These are phyloP conservation scores for Kwoniella dendrophila DNA, from an alignment of 768 basidiomycete genomes.

Conservation along the genomic window DNA sequence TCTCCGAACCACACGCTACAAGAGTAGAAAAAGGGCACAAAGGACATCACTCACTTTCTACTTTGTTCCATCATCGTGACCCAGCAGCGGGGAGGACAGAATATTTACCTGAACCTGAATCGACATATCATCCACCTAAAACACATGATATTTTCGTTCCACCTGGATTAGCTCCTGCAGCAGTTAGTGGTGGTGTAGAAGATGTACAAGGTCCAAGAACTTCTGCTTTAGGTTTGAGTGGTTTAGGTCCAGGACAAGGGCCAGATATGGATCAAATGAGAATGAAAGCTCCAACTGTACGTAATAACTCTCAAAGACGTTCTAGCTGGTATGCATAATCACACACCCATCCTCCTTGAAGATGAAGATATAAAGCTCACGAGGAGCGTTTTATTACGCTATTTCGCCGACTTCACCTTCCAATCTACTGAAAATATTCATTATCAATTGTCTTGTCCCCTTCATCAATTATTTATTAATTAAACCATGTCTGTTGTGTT, in stretches of 20 bases:
- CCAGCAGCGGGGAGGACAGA: constrained; percentile 8
- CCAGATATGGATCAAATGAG: too few species aligned
- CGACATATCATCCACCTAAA: constrained; percentile 16
- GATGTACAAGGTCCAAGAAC: constrained; percentile 34
- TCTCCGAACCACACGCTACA: constrained; percentile 29
- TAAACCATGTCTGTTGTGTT: too few species aligned
- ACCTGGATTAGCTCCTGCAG: constrained; percentile 29
- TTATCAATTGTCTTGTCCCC: too few species aligned
- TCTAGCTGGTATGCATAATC: constrained; percentile 25
- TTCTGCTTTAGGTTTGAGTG: constrained; percentile 36
- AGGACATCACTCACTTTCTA: constrained; percentile 15
- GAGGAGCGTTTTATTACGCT: neutral
- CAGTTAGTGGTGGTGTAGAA: constrained; percentile 27
- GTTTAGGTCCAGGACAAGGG: too few species aligned
- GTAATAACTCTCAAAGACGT: constrained; percentile 22
- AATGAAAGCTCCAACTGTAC: constrained; percentile 42
- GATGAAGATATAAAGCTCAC: neutral
- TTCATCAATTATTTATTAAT: too few species aligned
- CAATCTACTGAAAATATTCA: neutral
- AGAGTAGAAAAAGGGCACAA: constrained; percentile 14
- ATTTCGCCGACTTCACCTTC: neutral
- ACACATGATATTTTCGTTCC: constrained; percentile 38
- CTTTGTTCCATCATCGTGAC: constrained; percentile 15
- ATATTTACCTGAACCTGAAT: constrained; percentile 22
- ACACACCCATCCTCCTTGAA: too few species aligned